Evolutionary conservation across 108 stramenopile genomes (phyloP).

Genomic region (Cyclotella choctawhatcheeana): DNA sequence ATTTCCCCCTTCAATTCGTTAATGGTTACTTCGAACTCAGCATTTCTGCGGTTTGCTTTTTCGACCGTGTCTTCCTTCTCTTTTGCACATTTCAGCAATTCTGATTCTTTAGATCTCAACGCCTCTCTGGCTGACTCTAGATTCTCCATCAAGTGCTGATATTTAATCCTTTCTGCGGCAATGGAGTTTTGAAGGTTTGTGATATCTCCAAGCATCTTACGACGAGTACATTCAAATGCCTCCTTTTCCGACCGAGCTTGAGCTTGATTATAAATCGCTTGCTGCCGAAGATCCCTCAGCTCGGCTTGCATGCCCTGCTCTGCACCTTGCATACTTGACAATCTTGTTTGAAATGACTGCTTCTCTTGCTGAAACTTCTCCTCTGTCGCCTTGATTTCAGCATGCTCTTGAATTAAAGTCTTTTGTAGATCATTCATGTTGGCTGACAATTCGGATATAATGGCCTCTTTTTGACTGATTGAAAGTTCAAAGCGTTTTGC

Average conservation of each 20-base stretch:
- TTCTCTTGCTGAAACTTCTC: not conserved
- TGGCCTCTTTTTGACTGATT: not conserved
- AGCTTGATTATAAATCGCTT: not conserved
- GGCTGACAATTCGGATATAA: not conserved
- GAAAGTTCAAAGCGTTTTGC: not conserved
- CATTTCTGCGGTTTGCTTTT: not conserved
- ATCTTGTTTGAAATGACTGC: not conserved
- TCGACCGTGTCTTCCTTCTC: not conserved
- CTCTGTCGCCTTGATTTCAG: not conserved
- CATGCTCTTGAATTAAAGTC: not conserved
- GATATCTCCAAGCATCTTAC: not conserved
- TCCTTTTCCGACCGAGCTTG: not conserved
- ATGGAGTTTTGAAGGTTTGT: slow-evolving; percentile 7
- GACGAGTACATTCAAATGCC: not conserved
- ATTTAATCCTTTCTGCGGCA: slow-evolving; percentile 1
- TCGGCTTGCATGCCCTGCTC: not conserved
- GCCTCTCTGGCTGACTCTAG: not conserved
- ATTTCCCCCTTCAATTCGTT: slow-evolving; percentile 9
- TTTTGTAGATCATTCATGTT: not conserved
- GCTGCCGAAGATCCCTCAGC: not conserved
- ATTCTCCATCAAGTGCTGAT: slow-evolving; percentile 1
- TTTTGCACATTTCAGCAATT: not conserved
- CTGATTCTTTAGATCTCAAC: slow-evolving; percentile 14
- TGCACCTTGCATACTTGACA: not conserved
- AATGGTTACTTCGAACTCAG: slow-evolving; percentile 12